A percentile compares a stretch with the other conserved stretches of the same genome.
Evolutionary conservation across 345 rosid species (phyloP).

Genomic region (Citrus medica): DNA sequence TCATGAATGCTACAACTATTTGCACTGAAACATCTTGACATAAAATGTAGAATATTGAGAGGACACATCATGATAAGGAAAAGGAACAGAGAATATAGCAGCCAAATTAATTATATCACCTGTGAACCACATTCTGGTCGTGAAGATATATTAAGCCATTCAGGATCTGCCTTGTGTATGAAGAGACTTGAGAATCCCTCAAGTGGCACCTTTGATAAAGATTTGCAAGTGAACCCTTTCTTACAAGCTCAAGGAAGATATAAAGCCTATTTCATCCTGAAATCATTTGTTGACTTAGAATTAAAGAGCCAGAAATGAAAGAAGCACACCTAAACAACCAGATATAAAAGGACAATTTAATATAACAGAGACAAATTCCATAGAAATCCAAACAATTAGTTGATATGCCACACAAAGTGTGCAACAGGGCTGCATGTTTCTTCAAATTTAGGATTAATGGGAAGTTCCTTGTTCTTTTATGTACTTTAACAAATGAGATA

Average conservation of each 20-base stretch:
- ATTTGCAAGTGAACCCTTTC: slow-evolving; percentile 65
- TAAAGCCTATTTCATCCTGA: slow-evolving; percentile 75
- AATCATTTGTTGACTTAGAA: slow-evolving; percentile 5
- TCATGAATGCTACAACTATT: not conserved
- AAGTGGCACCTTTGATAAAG: slow-evolving; percentile 60
- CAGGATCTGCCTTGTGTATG: slow-evolving; percentile 80
- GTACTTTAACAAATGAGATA: not conserved
- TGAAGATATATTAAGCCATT: slow-evolving; percentile 81
- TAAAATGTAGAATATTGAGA: not conserved
- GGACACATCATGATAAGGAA: not conserved
- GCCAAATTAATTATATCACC: slow-evolving; percentile 26
- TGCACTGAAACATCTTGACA: not conserved
- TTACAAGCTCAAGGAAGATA: slow-evolving; percentile 79
- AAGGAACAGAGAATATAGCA: not conserved
- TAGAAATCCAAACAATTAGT: not conserved
- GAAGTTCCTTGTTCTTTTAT: not conserved
- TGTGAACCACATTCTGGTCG: slow-evolving; percentile 64
- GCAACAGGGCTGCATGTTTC: not conserved
- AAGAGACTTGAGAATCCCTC: slow-evolving; percentile 63
- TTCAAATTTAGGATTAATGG: not conserved
- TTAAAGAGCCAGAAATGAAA: not conserved
- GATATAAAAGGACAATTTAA: not conserved
- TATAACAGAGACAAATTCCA: not conserved
- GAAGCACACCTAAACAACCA: too few relatives aligned
- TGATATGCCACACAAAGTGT: not conserved